Conservation (phyloP, 495 filamentous ascomycete species). For the Aspergillus sclerotiicarbonarius region DNA sequence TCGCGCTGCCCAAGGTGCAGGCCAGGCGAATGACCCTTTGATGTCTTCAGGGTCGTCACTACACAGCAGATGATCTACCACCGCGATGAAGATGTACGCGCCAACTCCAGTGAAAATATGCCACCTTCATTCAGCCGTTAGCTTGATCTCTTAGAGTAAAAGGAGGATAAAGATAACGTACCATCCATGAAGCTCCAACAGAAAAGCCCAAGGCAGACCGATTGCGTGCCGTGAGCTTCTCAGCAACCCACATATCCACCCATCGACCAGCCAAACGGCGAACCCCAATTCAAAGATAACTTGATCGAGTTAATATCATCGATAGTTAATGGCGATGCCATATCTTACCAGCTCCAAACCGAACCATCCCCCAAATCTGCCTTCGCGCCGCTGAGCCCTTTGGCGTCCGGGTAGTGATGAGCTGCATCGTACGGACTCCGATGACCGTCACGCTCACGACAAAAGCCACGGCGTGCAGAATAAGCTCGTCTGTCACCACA, state of each 20-base stretch:
- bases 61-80: constrained; percentile 15
- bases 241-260: constrained; percentile 22
- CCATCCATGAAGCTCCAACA: constrained; percentile 60
- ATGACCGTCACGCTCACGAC: constrained; percentile 19
- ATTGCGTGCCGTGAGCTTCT: constrained; percentile 12
- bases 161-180: constrained; percentile 18
- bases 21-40: constrained; percentile 15
- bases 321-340: neutral
- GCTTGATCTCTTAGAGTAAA: neutral
- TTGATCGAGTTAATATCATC: constrained; percentile 7
- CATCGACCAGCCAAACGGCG: constrained; percentile 26
- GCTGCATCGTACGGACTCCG: constrained; percentile 33
- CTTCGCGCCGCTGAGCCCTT: constrained; percentile 10
- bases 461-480: constrained; percentile 20
- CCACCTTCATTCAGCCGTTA: constrained; percentile 37
- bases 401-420: constrained; percentile 19
- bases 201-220: constrained; percentile 46
- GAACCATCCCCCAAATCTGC: constrained; percentile 16
- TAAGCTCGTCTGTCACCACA: constrained; percentile 40
- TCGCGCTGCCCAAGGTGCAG: constrained; percentile 12
- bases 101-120: constrained; percentile 54
- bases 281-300: constrained; percentile 28
- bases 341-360: constrained; percentile 22
- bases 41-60: constrained; percentile 1
- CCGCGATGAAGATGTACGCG: constrained; percentile 31